Evolutionary conservation across 108 stramenopile species (phyloP).

Genomic region (Cylindrotheca closterium): DNA sequence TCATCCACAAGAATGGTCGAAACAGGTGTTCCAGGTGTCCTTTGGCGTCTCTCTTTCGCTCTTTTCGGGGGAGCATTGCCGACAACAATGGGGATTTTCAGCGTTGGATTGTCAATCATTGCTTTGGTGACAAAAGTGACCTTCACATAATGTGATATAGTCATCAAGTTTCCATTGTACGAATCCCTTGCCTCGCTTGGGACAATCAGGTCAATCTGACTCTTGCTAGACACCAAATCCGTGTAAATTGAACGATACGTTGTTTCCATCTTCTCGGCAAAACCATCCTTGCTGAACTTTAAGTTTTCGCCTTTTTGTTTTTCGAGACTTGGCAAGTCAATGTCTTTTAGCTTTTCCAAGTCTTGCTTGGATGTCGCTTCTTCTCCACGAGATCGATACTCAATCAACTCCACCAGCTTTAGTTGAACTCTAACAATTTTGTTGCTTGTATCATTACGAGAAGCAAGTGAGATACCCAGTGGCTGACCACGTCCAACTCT

Average conservation of each 20-base stretch:
- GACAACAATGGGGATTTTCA: constrained; percentile 30
- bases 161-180: constrained; percentile 30
- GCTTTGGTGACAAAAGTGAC: constrained; percentile 23
- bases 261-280: neutral
- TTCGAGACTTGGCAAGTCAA: constrained; percentile 13
- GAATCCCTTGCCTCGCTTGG: constrained; percentile 21
- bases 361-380: constrained; percentile 1
- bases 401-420: constrained; percentile 21
- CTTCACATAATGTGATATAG: constrained; percentile 33
- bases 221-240: constrained; percentile 10
- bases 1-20: constrained; percentile 23
- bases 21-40: constrained; percentile 3
- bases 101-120: constrained; percentile 23
- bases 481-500: constrained; percentile 19
- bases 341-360: constrained; percentile 14
- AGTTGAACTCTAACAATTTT: constrained; percentile 18
- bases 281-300: constrained; percentile 4
- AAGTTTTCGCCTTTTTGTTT: constrained; percentile 1
- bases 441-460: constrained; percentile 18
- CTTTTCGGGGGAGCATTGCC: constrained; percentile 27
- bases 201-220: constrained; percentile 9
- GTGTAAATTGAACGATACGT: constrained; percentile 2
- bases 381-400: constrained; percentile 2
- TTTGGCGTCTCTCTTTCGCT: constrained; percentile 1
- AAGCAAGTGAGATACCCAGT: constrained; percentile 17